Percentiles rank a stretch among this genome's conserved stretches.
These are phyloP conservation scores for Lithospermum erythrorhizon DNA, from an alignment of 257 asterid genomes.

Conservation along the genomic window DNA sequence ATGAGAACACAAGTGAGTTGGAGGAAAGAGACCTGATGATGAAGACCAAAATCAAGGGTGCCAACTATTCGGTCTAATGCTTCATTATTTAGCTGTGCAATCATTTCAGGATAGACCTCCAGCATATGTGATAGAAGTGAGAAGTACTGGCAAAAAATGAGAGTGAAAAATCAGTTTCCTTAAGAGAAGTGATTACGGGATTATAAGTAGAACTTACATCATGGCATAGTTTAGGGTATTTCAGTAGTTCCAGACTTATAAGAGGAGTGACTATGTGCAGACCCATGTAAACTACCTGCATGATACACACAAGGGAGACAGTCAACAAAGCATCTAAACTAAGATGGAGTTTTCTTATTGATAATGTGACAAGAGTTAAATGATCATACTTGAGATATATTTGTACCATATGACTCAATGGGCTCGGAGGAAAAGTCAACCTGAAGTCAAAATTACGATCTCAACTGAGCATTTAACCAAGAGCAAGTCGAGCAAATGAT, in stretches of 20 bases:
- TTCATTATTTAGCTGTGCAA: slow-evolving; percentile 51
- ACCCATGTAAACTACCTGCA: slow-evolving; percentile 85
- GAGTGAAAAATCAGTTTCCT: slow-evolving; percentile 9
- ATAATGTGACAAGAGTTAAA: slow-evolving; percentile 1
- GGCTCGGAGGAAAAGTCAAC: slow-evolving; percentile 87
- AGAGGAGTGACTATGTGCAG: slow-evolving; percentile 84
- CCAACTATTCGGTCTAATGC: slow-evolving; percentile 63
- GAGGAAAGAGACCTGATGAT: slow-evolving; percentile 48
- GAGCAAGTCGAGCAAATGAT: not conserved
- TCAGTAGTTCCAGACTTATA: slow-evolving; percentile 72
- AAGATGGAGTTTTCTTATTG: slow-evolving; percentile 7
- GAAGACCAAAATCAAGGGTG: slow-evolving; percentile 81
- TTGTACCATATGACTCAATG: slow-evolving; percentile 64
- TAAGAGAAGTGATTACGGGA: not conserved
- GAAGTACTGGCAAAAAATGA: slow-evolving; percentile 53
- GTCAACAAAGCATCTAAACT: not conserved
- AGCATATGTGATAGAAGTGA: slow-evolving; percentile 80
- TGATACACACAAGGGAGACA: slow-evolving; percentile 6
- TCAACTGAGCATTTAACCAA: slow-evolving; percentile 10
- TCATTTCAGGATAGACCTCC: slow-evolving; percentile 91
- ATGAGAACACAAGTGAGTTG: not conserved
- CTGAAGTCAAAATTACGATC: slow-evolving; percentile 29
- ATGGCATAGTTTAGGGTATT: slow-evolving; percentile 84
- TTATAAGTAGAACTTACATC: slow-evolving; percentile 43
- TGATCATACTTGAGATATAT: slow-evolving; percentile 62